Base-by-base conservation (phyloP, 2,329 filamentous ascomycete genomes). In the Colletotrichum camelliae region DNA sequence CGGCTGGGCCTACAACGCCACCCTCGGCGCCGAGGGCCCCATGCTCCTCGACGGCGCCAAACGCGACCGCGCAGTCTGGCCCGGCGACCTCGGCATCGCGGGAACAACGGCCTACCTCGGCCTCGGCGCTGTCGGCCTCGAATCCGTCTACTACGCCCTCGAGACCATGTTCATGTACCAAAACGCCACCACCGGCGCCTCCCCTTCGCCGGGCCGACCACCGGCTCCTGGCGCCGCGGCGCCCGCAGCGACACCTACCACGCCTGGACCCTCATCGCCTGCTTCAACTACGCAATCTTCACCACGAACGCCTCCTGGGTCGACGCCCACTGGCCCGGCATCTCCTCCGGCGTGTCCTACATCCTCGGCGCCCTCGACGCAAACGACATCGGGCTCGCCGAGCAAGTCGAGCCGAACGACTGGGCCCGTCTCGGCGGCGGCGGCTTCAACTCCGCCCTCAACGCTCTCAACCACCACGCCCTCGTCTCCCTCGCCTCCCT, bases 81-180 rank as follows among this genome's bases (percentile, higher is more conserved):
- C 90, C 4, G 90, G 90, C 4, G 90, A 92, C 78, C 89, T 91
- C 85, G 87, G 88, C 4, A 89, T 91, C 61, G 87, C 88, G 1
- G 85, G 89, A 1, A 89, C 89, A 2, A 85, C 83, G 9, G 83
- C 89, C 2, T 86, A 88, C 18, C 86, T 90, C 4, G 88, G 88
- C 8, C 88, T 88, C 1, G 87, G 88, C 29, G 87, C 89, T 76
- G 86, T 85, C 4, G 80, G 79, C 24, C 80, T 90, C 4, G 83
- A 88, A 52, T 85, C 85, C 55, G 83, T 90, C 21, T 84, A 85
- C 62, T 88, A 88, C 64, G 87, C 87, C 0, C 78, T 91, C 16
- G 86, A 84, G 77, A 79, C 78, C 43, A 82, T 84, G 79, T 89
- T 90, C 68, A 71, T 83, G 64, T 78, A 83, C 72, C 83, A 85